Conservation (phyloP, 2,329 filamentous ascomycete genomes). For the Neonectria faginata region DNA sequence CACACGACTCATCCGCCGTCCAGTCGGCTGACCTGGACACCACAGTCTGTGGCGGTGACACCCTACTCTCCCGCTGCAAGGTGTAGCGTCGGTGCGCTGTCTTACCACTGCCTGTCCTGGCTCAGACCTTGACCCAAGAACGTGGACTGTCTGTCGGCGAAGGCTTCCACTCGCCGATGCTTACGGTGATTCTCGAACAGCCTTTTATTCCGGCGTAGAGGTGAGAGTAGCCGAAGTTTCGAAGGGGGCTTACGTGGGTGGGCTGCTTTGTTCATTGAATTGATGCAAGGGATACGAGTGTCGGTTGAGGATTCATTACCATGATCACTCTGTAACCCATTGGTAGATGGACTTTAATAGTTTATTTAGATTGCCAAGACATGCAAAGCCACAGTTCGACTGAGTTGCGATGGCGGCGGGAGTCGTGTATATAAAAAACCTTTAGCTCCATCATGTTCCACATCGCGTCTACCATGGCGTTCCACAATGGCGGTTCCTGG, state of each 20-base stretch:
- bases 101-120: slow-evolving; percentile 16
- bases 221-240: neutral
- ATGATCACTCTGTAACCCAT: neutral
- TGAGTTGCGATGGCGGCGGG: neutral
- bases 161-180: neutral
- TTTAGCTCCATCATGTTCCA: neutral
- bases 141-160: neutral
- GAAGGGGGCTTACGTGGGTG: neutral
- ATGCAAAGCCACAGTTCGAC: neutral
- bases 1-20: slow-evolving; percentile 4
- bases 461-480: neutral
- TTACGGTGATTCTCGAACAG: neutral
- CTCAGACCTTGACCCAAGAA: slow-evolving; percentile 11
- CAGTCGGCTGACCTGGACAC: slow-evolving; percentile 17
- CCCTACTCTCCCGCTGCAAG: slow-evolving; percentile 19
- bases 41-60: slow-evolving; percentile 6
- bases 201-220: neutral
- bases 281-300: neutral
- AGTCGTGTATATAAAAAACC: neutral
- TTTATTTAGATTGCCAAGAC: neutral
- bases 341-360: no score
- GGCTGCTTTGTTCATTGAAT: neutral
- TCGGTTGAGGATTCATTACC: neutral
- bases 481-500: slow-evolving; percentile 7
- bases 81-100: slow-evolving; percentile 16